phyloP scores from a whole-genome alignment of 306 rosid species.

The Abrus pulchellus region DNA sequence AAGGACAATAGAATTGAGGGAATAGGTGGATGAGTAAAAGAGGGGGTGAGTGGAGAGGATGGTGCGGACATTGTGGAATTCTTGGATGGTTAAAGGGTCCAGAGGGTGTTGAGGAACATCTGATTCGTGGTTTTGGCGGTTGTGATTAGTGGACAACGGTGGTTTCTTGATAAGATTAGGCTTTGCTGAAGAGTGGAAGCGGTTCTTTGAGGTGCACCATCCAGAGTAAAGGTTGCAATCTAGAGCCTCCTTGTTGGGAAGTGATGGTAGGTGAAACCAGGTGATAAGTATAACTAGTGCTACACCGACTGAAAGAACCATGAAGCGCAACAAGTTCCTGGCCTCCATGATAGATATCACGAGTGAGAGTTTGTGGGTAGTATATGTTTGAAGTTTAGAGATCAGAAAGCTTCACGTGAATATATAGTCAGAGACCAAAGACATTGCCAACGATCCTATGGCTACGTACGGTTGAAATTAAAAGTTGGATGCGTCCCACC shows the following conservation, averaged over 20 bases:
- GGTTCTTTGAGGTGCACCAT: slow-evolving; percentile 70
- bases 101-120: slow-evolving; percentile 85
- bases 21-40: slow-evolving; percentile 52
- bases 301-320: slow-evolving; percentile 51
- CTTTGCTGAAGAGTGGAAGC: slow-evolving; percentile 48
- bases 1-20: slow-evolving; percentile 68
- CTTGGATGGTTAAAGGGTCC: slow-evolving; percentile 81
- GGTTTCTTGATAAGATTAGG: slow-evolving; percentile 40
- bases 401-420: not conserved
- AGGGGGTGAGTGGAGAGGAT: slow-evolving; percentile 65
- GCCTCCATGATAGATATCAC: slow-evolving; percentile 61
- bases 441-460: not conserved
- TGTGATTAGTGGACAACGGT: slow-evolving; percentile 41
- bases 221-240: slow-evolving; percentile 65
- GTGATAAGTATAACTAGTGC: slow-evolving; percentile 55
- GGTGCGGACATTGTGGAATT: slow-evolving; percentile 59
- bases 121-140: not conserved
- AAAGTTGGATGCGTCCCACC: not conserved
- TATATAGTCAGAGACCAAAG: not conserved
- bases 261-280: slow-evolving; percentile 64
- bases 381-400: not conserved
- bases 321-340: slow-evolving; percentile 53
- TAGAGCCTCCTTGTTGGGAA: slow-evolving; percentile 49
- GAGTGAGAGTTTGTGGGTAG: not conserved
- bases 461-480: not conserved